Evolutionary conservation across 768 basidiomycete species (phyloP).

Genomic region (Mycena crocata): DNA sequence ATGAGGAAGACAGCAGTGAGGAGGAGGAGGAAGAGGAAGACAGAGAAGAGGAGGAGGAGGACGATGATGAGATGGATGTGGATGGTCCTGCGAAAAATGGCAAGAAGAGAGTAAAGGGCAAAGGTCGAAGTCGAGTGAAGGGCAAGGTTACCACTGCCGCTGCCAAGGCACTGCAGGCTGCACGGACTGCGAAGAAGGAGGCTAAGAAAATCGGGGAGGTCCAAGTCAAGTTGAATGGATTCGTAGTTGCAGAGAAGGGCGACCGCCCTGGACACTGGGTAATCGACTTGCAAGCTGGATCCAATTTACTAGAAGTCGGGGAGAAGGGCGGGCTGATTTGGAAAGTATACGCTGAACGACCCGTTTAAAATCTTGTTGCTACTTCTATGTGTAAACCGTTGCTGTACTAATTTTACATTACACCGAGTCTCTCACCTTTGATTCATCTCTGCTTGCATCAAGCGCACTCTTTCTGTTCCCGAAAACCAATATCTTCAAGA

Average conservation of each 20-base stretch:
- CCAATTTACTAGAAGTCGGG: constrained; percentile 77
- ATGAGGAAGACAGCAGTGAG: constrained; percentile 70
- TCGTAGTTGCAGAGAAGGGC: constrained; percentile 56
- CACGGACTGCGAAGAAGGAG: constrained; percentile 54
- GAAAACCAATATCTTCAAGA: too few relatives aligned
- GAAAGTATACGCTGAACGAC: constrained; percentile 75
- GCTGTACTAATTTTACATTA: constrained; percentile 26
- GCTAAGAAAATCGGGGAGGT: constrained; percentile 64
- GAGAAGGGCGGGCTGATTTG: constrained; percentile 76
- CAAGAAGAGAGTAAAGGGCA: constrained; percentile 52
- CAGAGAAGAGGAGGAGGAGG: constrained; percentile 57
- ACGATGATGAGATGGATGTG: constrained; percentile 58
- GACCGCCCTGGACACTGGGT: constrained; percentile 69
- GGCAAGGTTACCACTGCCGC: constrained; percentile 42
- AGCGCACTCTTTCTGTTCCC: too few relatives aligned
- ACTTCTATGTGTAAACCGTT: neutral
- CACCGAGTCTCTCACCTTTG: too few relatives aligned
- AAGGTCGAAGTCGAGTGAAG: constrained; percentile 52
- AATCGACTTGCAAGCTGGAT: constrained; percentile 67
- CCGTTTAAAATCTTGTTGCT: constrained; percentile 25
- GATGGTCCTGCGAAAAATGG: constrained; percentile 56
- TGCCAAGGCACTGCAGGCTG: constrained; percentile 37
- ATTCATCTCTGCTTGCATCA: too few relatives aligned
- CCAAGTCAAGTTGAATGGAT: constrained; percentile 74
- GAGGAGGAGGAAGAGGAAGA: constrained; percentile 60